Conservation (phyloP, 306 rosid species). For the Trifolium fragiferum region DNA sequence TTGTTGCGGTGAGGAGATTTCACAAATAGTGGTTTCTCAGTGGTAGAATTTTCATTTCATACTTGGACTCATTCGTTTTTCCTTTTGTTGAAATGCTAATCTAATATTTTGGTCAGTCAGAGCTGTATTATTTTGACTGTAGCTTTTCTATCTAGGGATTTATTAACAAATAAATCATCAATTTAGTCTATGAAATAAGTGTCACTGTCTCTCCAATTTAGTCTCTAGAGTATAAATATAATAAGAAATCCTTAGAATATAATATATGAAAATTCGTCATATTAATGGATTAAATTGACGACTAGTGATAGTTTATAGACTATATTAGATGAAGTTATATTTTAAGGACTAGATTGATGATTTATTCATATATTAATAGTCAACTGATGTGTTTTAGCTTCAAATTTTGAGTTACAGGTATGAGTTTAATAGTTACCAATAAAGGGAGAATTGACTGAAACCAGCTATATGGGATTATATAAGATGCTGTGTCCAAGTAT, state of each 20-base stretch:
- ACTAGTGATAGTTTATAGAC: no score
- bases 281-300: no score
- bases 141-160: not conserved
- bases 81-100: not conserved
- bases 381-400: not conserved
- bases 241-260: no score
- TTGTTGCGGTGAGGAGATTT: not conserved
- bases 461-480: not conserved
- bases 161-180: not conserved
- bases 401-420: not conserved
- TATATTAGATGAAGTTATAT: no score
- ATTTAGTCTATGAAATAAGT: not conserved
- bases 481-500: not conserved
- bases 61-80: not conserved
- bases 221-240: not conserved
- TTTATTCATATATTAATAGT: not conserved
- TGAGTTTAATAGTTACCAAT: not conserved
- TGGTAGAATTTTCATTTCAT: not conserved
- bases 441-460: not conserved
- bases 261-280: no score
- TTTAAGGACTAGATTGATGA: not conserved
- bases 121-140: not conserved
- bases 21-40: not conserved
- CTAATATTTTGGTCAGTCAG: not conserved
- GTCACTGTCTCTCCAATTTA: not conserved